These are phyloP conservation scores for Vigna nakashimae DNA, from an alignment of 306 rosid species.

Conservation along the genomic window DNA sequence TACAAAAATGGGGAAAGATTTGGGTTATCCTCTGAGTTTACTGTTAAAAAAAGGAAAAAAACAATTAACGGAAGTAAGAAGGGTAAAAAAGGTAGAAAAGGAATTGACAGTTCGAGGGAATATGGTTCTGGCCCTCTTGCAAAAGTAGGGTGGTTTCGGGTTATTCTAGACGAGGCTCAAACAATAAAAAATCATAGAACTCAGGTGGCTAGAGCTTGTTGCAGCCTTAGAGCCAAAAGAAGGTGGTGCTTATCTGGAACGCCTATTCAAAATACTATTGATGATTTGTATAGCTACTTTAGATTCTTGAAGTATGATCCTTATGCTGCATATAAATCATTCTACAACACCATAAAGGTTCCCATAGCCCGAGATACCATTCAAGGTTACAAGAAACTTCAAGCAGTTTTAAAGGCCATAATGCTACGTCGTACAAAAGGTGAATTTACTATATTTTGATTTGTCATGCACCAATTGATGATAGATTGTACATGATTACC, in stretches of 20 bases:
- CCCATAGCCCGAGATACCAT: slow-evolving; percentile 85
- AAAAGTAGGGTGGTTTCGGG: slow-evolving; percentile 93
- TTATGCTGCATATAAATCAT: slow-evolving; percentile 87
- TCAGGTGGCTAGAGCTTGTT: slow-evolving; percentile 99
- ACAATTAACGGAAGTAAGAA: slow-evolving; percentile 54
- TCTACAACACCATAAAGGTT: slow-evolving; percentile 82
- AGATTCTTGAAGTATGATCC: slow-evolving; percentile 97
- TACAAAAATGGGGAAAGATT: slow-evolving; percentile 68
- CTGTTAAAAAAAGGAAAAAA: slow-evolving; percentile 77
- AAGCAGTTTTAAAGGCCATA: slow-evolving; percentile 96
- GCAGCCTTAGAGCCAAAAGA: slow-evolving; percentile 94
- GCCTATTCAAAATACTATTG: slow-evolving; percentile 92
- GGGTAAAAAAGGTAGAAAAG: slow-evolving; percentile 81
- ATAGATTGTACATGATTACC: slow-evolving; percentile 3
- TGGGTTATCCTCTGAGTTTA: slow-evolving; percentile 76
- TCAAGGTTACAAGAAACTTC: slow-evolving; percentile 97
- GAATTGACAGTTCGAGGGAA: slow-evolving; percentile 66
- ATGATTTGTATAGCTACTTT: slow-evolving; percentile 95
- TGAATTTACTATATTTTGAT: slow-evolving; percentile 42
- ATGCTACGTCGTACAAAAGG: slow-evolving; percentile 99
- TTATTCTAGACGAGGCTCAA: slow-evolving; percentile 97
- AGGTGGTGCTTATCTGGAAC: slow-evolving; percentile 99
- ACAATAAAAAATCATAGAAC: slow-evolving; percentile 98
- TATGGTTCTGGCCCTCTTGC: slow-evolving; percentile 81
- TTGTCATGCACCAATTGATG: slow-evolving; percentile 26